Evolutionary conservation across 2,329 filamentous ascomycete species (phyloP), one percentile per base, ranked within the genome.

Genomic region (Ramularia collo-cygni): DNA sequence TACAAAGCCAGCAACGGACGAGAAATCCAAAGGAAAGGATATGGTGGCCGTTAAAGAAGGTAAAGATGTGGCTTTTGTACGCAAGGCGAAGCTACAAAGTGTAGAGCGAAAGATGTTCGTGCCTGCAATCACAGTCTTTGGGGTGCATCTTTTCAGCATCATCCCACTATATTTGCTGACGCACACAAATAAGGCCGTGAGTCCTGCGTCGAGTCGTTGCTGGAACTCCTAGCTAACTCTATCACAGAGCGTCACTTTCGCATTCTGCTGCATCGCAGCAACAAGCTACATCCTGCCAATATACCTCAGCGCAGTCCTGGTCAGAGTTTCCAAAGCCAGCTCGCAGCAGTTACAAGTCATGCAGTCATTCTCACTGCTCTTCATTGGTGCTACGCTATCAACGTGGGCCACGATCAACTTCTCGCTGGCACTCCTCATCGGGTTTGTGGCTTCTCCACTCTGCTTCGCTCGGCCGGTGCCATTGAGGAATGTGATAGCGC

Each of bases 341-440:
- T 41, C 35, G 3, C 85, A 89, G 57, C 82, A 90, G 57, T 80
- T 83, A 56, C 76, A 80, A 34, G 76, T 95, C 37, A 79, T 88
- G 49, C 89, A 93, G 60, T 92, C 83, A 42, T 88, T 96, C 68
- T 94, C 88, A 4, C 77, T 96, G n/a, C 78, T 98, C 9, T 72
- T 94, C 8, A 76, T 96, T 0, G 92, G 92, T 54, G 85, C 95
- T 70, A 89, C 87, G 55, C 79, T 98, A 49, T 89, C 89, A 9
- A 83, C 89, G 1, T 81, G 98, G 9, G 90, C 92, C 2, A 98
- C 90, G 0, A 76, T 98, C 37, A 98, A 98, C 66, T 98, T 98
- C 71, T 88, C 84, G 3, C 79, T 95, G 10, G 81, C 87, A 34
- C 82, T 96, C 59, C 70, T 95, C 27, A 71, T 95, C 36, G 92